A percentile compares a stretch with the other conserved stretches of the same genome.
phyloP scores from a whole-genome alignment of 768 basidiomycete genomes.

The Lactifluus rugatus region DNA sequence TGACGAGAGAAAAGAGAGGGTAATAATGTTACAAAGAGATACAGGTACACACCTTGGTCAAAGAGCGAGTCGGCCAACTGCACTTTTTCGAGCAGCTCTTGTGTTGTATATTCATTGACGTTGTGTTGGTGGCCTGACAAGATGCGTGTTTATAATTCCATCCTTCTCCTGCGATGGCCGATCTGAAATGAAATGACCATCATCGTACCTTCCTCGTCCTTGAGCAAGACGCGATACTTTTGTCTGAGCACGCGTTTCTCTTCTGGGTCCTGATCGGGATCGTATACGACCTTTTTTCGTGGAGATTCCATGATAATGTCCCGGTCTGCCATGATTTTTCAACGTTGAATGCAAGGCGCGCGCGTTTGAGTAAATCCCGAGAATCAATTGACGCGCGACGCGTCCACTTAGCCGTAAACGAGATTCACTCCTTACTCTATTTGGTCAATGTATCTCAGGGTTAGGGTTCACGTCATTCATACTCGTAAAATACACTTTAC shows the following conservation, averaged over 20 bases:
- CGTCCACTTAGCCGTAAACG: background rate
- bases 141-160: background rate
- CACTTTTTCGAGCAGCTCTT: constrained; percentile 47
- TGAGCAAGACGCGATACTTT: constrained; percentile 59
- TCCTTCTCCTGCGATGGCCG: background rate
- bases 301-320: constrained; percentile 12
- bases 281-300: constrained; percentile 40
- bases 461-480: background rate
- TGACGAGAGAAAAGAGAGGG: background rate
- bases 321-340: constrained; percentile 9
- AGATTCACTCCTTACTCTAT: too few relatives aligned
- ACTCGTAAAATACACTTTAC: constrained; percentile 16
- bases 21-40: background rate
- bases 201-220: constrained; percentile 22
- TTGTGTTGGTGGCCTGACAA: constrained; percentile 33
- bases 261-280: constrained; percentile 78
- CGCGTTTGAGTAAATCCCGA: background rate
- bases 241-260: constrained; percentile 67
- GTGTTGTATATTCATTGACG: constrained; percentile 46
- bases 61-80: constrained; percentile 53
- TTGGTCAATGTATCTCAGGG: background rate
- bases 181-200: background rate
- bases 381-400: background rate
- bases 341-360: background rate
- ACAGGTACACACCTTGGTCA: constrained; percentile 39